Conservation (phyloP, 2,329 filamentous ascomycete genomes). For the Rhynchosporium graminicola region DNA sequence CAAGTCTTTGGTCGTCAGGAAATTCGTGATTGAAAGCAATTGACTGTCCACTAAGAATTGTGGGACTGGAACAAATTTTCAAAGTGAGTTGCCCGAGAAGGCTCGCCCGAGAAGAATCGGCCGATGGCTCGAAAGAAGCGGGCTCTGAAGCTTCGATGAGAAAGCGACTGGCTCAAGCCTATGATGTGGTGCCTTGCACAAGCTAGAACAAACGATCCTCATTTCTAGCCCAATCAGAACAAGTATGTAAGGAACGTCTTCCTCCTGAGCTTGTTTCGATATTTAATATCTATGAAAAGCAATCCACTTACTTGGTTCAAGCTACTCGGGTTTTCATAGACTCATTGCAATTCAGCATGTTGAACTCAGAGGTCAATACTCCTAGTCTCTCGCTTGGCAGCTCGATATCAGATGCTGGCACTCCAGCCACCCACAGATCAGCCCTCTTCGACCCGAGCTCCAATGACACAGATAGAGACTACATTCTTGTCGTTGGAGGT, state of each 20-base stretch:
- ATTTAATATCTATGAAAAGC: not conserved
- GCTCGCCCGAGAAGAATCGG: not conserved
- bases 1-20: slow-evolving; percentile 1
- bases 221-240: slow-evolving; percentile 1
- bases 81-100: not conserved
- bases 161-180: not conserved
- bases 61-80: not conserved
- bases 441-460: slow-evolving; percentile 7
- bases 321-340: not conserved
- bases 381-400: slow-evolving; percentile 10
- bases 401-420: slow-evolving; percentile 13
- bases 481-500: slow-evolving; percentile 47
- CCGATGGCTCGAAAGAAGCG: not conserved
- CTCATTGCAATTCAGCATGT: slow-evolving; percentile 5
- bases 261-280: not conserved
- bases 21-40: slow-evolving; percentile 1
- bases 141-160: not conserved
- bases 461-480: slow-evolving; percentile 17
- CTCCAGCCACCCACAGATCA: slow-evolving; percentile 13
- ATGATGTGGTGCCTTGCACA: slow-evolving; percentile 7
- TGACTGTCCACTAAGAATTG: slow-evolving; percentile 1
- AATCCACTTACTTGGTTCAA: not conserved
- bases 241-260: slow-evolving; percentile 2
- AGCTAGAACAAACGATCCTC: slow-evolving; percentile 7
- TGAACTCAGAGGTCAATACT: slow-evolving; percentile 9